phyloP scores from a whole-genome alignment of 352 stramenopile species.

The Peronosclerospora sorghi region DNA sequence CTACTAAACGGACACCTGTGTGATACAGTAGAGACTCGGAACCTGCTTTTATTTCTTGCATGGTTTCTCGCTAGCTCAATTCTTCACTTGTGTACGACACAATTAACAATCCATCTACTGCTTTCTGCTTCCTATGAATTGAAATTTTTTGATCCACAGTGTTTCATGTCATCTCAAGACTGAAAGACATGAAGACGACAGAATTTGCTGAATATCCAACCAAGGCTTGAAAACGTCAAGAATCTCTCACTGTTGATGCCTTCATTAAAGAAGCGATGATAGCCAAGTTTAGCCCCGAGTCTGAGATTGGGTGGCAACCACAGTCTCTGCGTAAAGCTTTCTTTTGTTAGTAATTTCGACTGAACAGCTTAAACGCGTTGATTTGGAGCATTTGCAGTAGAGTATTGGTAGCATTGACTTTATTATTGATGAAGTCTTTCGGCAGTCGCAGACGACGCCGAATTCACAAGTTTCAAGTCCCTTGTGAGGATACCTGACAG shows the following conservation, averaged over 20 bases:
- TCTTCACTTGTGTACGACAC: constrained; percentile 27
- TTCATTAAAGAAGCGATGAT: constrained; percentile 40
- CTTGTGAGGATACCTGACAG: constrained; percentile 32
- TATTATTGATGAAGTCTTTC: constrained; percentile 34
- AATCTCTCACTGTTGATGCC: constrained; percentile 25
- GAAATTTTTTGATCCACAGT: constrained; percentile 25
- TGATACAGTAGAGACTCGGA: constrained; percentile 25
- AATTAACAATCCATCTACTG: constrained; percentile 31
- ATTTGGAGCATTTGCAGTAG: constrained; percentile 28
- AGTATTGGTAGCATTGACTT: constrained; percentile 20
- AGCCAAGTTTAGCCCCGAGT: constrained; percentile 36
- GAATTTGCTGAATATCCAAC: constrained; percentile 45
- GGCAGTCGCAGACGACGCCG: constrained; percentile 41
- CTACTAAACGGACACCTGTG: constrained; percentile 39
- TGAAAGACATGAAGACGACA: constrained; percentile 32
- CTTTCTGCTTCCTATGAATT: constrained; percentile 52
- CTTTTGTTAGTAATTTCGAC: constrained; percentile 22
- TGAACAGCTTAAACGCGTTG: constrained; percentile 12
- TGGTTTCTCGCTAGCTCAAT: constrained; percentile 56
- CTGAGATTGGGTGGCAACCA: constrained; percentile 40
- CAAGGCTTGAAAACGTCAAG: constrained; percentile 43
- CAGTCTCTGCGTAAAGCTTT: constrained; percentile 35
- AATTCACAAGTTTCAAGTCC: constrained; percentile 36
- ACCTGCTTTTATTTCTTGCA: constrained; percentile 34
- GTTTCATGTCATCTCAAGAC: constrained; percentile 33